Evolutionary conservation across 352 stramenopile genomes (phyloP), one percentile per base, ranked within the genome.

Genomic region (Globisporangium viniferum): DNA sequence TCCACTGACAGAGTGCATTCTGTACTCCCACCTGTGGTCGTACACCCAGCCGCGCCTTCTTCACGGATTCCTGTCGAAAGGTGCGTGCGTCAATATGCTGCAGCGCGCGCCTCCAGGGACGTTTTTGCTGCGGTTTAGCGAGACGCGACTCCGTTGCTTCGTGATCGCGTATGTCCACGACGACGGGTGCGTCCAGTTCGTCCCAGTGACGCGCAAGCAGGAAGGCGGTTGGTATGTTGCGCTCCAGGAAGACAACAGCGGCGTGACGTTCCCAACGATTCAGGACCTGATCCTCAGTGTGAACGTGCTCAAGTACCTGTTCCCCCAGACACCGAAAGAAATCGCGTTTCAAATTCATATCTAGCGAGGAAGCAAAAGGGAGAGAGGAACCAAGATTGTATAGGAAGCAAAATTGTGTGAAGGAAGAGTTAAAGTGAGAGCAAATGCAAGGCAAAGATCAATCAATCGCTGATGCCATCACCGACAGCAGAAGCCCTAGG

Each of bases 21-120:
- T 67, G 46, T 80, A 73, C 48, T 91, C 83, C 1, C 72, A 69
- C 3, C 71, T 94, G 12, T 94, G 84, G 87, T 59, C 74, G 14
- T 86, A 82, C 70, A 94, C 84, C 15, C 82, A 94, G 49, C 84
- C 86, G n/a, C 79, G 84, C 0, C 75, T 96, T 29, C 73, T 96
- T 22, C 86, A 93, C 62, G 86, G 86, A 31, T 93, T 96, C 55
- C 67, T 94, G 9, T 94, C 86, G 59, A 94, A 96, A 68, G 84
- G 84, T n/a, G 71, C 84, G 5, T 92, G 82, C 14, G 77, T 91
- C 7, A 84, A 81, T 33, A 96, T 93, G 84, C 75, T 95, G 0
- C 71, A 89, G 71, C 73, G 74, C 24, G 84, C 83, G 1, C 82
- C 82, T 9, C 74, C 85, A 8, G 88, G 88, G 0, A 94, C 86